These are phyloP conservation scores for Malassezia globosa DNA, from an alignment of 1,284 basidiomycete species.

Conservation along the genomic window DNA sequence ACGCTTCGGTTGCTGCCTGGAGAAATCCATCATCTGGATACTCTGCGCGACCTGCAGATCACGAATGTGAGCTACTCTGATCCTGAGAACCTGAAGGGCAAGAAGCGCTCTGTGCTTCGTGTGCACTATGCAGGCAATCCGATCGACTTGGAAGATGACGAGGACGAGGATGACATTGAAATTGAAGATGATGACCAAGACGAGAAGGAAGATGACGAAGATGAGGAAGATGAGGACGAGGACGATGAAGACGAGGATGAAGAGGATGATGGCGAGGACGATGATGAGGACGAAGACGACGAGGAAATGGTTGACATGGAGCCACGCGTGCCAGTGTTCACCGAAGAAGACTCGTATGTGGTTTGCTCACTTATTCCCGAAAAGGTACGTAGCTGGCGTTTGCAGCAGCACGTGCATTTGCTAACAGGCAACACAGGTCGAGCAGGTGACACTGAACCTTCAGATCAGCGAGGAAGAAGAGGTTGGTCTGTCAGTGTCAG, in stretches of 20 bases:
- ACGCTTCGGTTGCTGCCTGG: constrained; percentile 54
- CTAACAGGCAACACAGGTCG: no score
- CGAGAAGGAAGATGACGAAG: constrained; percentile 40
- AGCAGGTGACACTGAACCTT: constrained; percentile 56
- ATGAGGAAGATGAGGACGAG: constrained; percentile 45
- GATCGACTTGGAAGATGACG: constrained; percentile 50
- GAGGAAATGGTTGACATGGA: constrained; percentile 48
- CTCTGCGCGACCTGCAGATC: constrained; percentile 64
- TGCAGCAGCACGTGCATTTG: constrained; percentile 48
- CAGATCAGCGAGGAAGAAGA: constrained; percentile 61
- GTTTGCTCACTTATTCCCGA: constrained; percentile 52
- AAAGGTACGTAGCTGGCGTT: constrained; percentile 48
- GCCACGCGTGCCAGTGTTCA: constrained; percentile 13
- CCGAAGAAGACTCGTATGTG: constrained; percentile 50
- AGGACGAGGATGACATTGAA: constrained; percentile 53
- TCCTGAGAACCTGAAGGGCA: constrained; percentile 58
- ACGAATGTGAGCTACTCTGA: constrained; percentile 64
- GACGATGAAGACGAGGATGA: constrained; percentile 50
- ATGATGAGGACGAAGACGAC: constrained; percentile 50
- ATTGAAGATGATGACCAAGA: constrained; percentile 51
- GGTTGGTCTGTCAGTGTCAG: constrained; percentile 61
- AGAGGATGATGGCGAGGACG: constrained; percentile 41
- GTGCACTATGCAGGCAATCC: constrained; percentile 55
- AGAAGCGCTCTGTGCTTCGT: constrained; percentile 66
- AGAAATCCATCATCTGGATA: constrained; percentile 56